Percentiles rank a stretch among this genome's conserved stretches.
Evolutionary conservation across 257 asterid genomes (phyloP).

Genomic region (Ligustrum vulgare): DNA sequence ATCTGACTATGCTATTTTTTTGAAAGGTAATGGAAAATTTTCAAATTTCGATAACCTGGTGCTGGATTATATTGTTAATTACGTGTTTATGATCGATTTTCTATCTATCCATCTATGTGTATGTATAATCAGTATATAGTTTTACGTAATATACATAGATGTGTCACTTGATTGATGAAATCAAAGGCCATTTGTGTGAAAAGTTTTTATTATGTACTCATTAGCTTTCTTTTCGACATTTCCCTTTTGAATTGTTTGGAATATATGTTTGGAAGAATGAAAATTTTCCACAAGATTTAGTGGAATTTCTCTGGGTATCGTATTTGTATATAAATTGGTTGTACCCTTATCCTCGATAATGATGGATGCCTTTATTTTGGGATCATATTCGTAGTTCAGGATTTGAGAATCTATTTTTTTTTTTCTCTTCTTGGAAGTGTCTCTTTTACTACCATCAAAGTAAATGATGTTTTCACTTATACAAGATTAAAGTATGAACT

Average conservation of each 20-base stretch:
- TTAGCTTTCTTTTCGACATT: background rate
- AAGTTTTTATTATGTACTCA: no score
- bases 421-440: no score
- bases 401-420: background rate
- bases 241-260: background rate
- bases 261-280: background rate
- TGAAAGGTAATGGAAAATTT: no score
- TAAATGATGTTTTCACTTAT: no score
- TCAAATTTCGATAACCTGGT: no score
- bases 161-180: background rate
- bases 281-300: background rate
- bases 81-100: no score
- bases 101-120: background rate
- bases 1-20: no score
- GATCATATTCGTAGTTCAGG: background rate
- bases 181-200: background rate
- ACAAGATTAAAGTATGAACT: background rate
- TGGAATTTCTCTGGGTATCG: background rate
- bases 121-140: background rate
- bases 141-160: background rate
- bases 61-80: no score
- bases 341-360: background rate
- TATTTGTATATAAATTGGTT: background rate
- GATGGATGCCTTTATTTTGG: background rate
- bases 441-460: no score